Evolutionary conservation across 1,139 yeast species (phyloP).

Genomic region (Nakaseomyces delphensis): DNA sequence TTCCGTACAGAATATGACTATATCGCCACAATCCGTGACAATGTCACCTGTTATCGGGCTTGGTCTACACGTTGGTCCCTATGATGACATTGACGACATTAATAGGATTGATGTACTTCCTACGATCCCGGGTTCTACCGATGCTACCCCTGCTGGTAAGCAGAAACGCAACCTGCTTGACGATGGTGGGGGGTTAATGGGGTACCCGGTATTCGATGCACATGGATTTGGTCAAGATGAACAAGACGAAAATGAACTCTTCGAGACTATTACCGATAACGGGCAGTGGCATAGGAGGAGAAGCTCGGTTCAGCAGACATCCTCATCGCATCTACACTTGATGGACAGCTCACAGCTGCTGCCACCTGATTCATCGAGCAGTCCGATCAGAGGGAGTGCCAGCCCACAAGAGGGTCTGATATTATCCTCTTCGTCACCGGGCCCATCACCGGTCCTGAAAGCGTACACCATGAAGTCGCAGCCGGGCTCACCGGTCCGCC

Average conservation of each 20-base stretch:
- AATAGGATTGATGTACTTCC: conserved; percentile 20
- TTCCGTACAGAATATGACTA: not conserved
- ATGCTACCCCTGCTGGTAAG: conserved; percentile 19
- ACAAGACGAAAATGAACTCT: too few species aligned
- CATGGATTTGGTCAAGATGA: too few species aligned
- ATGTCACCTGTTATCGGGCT: conserved; percentile 12
- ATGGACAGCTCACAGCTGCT: conserved; percentile 2
- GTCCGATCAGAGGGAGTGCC: not conserved
- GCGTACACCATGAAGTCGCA: conserved; percentile 4
- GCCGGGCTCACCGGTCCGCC: conserved; percentile 5
- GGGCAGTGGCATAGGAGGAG: not conserved
- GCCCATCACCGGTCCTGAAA: conserved; percentile 5
- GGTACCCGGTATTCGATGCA: not conserved
- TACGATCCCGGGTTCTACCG: conserved; percentile 22
- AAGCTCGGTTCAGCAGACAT: not conserved
- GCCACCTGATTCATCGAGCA: not conserved
- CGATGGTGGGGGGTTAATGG: too few species aligned
- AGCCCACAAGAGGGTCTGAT: not conserved
- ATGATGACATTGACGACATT: conserved; percentile 6
- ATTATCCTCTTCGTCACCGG: not conserved
- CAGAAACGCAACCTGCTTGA: not conserved
- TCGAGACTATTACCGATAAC: too few species aligned
- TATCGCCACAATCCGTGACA: conserved; percentile 7
- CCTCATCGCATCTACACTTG: not conserved
- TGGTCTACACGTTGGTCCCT: conserved; percentile 3